These are phyloP conservation scores for Colletotrichum shisoi DNA, from an alignment of 2,329 filamentous ascomycete genomes.

Conservation along the genomic window DNA sequence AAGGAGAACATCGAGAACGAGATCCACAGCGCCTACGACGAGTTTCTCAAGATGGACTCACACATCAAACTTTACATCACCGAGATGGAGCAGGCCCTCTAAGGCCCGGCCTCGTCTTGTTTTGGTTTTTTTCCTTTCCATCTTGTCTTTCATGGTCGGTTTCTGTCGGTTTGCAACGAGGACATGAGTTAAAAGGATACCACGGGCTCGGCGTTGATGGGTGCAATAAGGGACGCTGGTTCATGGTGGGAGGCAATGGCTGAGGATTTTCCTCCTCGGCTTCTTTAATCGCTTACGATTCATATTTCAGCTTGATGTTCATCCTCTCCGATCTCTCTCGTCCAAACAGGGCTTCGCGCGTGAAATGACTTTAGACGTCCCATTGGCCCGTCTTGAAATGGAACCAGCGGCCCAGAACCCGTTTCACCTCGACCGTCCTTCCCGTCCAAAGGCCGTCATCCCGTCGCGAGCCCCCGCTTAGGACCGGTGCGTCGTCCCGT, in stretches of 20 bases:
- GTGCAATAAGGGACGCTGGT: constrained; percentile 32
- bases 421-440: constrained; percentile 64
- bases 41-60: constrained; percentile 96
- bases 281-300: neutral
- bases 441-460: constrained; percentile 65
- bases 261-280: neutral
- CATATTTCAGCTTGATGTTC: neutral
- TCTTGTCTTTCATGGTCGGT: constrained; percentile 3
- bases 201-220: constrained; percentile 53
- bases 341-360: neutral
- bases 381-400: constrained; percentile 55
- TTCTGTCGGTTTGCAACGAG: constrained; percentile 21
- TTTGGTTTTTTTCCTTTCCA: neutral
- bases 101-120: neutral
- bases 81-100: constrained; percentile 94
- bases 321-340: neutral
- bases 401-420: constrained; percentile 73
- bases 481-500: constrained; percentile 65
- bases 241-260: constrained; percentile 3
- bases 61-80: constrained; percentile 98
- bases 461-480: constrained; percentile 64
- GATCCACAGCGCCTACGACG: constrained; percentile 86
- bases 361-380: constrained; percentile 40
- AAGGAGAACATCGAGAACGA: constrained; percentile 98
- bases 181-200: constrained; percentile 46